Conservation (phyloP, 495 filamentous ascomycete genomes). For the Darksidea phi region DNA sequence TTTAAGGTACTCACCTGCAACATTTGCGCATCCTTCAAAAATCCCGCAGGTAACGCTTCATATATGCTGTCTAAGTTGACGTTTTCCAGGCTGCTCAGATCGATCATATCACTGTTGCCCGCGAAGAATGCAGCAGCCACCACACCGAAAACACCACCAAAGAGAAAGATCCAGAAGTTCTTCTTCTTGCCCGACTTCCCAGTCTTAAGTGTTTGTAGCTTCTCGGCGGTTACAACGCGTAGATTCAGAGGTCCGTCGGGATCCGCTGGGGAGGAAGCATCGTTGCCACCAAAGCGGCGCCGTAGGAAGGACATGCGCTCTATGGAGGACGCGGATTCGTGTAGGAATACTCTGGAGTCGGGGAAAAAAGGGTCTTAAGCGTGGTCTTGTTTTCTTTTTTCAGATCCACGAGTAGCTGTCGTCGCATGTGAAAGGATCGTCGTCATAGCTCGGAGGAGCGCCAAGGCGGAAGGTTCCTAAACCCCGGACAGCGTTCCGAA, state of each 20-base stretch:
- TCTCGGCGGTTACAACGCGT: slow-evolving; percentile 38
- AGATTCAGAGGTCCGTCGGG: slow-evolving; percentile 30
- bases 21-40: slow-evolving; percentile 79
- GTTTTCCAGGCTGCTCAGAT: slow-evolving; percentile 69
- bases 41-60: slow-evolving; percentile 77
- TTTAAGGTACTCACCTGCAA: slow-evolving; percentile 59
- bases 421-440: slow-evolving; percentile 25
- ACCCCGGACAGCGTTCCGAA: background rate
- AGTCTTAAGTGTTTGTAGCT: slow-evolving; percentile 47
- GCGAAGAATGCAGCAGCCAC: slow-evolving; percentile 81
- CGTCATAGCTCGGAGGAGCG: slow-evolving; percentile 18
- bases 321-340: background rate
- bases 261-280: slow-evolving; percentile 18
- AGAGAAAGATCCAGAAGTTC: slow-evolving; percentile 73
- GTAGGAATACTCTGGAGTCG: background rate
- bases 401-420: background rate
- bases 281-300: slow-evolving; percentile 37
- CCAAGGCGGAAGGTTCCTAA: background rate
- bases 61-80: slow-evolving; percentile 79
- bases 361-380: background rate
- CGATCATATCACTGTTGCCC: slow-evolving; percentile 77
- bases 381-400: background rate
- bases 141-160: slow-evolving; percentile 83
- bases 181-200: slow-evolving; percentile 48
- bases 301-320: slow-evolving; percentile 40